phyloP scores from a whole-genome alignment of 2,329 filamentous ascomycete genomes.

The Stagonosporopsis rhizophila region DNA sequence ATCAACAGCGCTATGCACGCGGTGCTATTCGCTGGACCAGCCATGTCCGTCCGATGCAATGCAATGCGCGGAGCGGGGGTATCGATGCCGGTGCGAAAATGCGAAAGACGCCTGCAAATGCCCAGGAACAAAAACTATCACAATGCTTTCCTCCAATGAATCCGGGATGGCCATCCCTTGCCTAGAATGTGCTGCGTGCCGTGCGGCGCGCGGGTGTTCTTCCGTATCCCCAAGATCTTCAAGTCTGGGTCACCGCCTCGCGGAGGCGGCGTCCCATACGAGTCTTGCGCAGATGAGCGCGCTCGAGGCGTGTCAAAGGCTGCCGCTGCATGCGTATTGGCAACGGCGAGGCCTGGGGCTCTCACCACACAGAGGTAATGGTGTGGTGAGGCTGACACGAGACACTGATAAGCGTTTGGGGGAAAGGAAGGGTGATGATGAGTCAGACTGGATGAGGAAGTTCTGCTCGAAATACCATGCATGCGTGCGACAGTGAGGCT shows the following conservation, averaged over 20 bases:
- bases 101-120: conserved; percentile 26
- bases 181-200: background rate
- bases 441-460: conserved; percentile 12
- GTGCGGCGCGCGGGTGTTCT: conserved; percentile 2
- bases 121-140: conserved; percentile 17
- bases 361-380: conserved; percentile 6
- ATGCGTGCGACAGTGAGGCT: conserved; percentile 8
- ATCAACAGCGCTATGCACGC: conserved; percentile 32
- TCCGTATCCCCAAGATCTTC: conserved; percentile 8
- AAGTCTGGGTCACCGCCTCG: conserved; percentile 11
- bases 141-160: conserved; percentile 27
- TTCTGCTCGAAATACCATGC: conserved; percentile 6
- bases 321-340: conserved; percentile 9
- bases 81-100: conserved; percentile 27
- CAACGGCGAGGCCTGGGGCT: conserved; percentile 5
- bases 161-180: conserved; percentile 10
- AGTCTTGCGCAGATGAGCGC: conserved; percentile 14
- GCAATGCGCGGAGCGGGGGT: conserved; percentile 30
- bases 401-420: conserved; percentile 6
- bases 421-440: background rate
- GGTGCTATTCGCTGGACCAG: conserved; percentile 25
- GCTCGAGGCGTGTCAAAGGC: conserved; percentile 8
- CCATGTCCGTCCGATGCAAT: conserved; percentile 21
- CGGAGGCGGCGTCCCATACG: conserved; percentile 7
- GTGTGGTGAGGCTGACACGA: conserved; percentile 20